Base-by-base conservation (phyloP, 2,329 filamentous ascomycete species). In the Leptodontidium sp. region DNA sequence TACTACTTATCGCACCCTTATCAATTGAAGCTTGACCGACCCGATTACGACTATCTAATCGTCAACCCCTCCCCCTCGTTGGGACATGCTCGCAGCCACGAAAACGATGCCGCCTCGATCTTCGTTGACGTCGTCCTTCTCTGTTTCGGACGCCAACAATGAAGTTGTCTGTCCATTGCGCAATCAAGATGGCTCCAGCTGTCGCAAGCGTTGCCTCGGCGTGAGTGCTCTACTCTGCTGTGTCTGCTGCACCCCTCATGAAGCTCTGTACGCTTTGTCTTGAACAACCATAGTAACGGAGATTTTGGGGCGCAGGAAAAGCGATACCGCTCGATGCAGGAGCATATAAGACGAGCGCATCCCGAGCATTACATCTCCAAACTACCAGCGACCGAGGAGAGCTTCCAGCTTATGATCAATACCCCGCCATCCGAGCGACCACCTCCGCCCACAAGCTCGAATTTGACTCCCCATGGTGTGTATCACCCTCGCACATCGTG, bases 291-390 rank as follows among this genome's bases (percentile, higher is more conserved):
- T 79, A 75, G 76, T 77, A 78, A 77, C 75, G 74, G 68, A 69
- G 73, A 74, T 69, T 72, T 72, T 72, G 66, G 72, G 75, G 69
- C 68, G 80, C 82, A 97, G 93, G 93, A 97, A 84, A 97, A 97
- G 83, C 89, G 93, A 75, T 99, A 94, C 84, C 94, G 96, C 81
- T 98, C 95, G 72, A 98, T 99, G 93, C 96, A 98, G 83, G 96
- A 99, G 87, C 96, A 99, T 79, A 98, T 99, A 78, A 93, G 96
- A 77, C 91, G 96, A 81, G 95, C 96, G 75, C 96, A 99, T 80
- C 95, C 95, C 70, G 94, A 97, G 80, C 92, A 98, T 81, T 98
- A 98, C 83, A 97, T 99, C 76, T 91, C 96, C 61, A 98, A 98
- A 87, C 91, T 98, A 76, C 95, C 96, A 74, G 96, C 96, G 61